Conservation (phyloP, 306 rosid species). For the Spatholobus suberectus region DNA sequence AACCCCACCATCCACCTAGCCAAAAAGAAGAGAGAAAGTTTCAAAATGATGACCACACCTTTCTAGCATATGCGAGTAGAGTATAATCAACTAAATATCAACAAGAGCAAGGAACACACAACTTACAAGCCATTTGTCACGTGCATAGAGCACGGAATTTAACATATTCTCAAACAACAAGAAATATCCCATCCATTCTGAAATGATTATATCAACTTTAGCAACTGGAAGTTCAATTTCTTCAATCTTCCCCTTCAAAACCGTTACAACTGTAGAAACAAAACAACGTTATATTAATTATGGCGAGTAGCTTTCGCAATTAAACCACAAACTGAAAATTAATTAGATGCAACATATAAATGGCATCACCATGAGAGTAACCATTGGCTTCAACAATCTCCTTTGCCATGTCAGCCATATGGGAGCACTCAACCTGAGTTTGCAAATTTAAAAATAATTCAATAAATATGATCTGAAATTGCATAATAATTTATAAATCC, state of each 20-base stretch:
- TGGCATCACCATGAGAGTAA: constrained; percentile 68
- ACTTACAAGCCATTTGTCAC: constrained; percentile 99
- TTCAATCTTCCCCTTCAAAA: constrained; percentile 95
- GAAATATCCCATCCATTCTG: constrained; percentile 99
- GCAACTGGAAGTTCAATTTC: constrained; percentile 94
- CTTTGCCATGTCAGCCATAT: constrained; percentile 97
- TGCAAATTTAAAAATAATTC: constrained; percentile 14
- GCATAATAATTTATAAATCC: neutral
- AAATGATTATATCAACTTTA: constrained; percentile 91
- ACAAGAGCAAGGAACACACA: neutral
- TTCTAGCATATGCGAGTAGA: neutral
- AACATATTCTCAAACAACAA: constrained; percentile 97
- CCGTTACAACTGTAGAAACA: constrained; percentile 73
- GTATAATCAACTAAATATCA: neutral
- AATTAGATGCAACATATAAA: constrained; percentile 6
- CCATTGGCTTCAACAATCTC: constrained; percentile 91
- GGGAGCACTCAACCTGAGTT: constrained; percentile 92
- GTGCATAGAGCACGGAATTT: constrained; percentile 92
- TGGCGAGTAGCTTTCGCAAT: neutral
- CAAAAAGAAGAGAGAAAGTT: neutral
- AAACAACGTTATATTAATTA: constrained; percentile 26
- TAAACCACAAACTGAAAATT: constrained; percentile 6
- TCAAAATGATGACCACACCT: neutral
- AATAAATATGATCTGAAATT: neutral
- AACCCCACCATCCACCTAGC: constrained; percentile 78